Conservation (phyloP, 1,139 yeast species). For the Geotrichum macrosporum region DNA sequence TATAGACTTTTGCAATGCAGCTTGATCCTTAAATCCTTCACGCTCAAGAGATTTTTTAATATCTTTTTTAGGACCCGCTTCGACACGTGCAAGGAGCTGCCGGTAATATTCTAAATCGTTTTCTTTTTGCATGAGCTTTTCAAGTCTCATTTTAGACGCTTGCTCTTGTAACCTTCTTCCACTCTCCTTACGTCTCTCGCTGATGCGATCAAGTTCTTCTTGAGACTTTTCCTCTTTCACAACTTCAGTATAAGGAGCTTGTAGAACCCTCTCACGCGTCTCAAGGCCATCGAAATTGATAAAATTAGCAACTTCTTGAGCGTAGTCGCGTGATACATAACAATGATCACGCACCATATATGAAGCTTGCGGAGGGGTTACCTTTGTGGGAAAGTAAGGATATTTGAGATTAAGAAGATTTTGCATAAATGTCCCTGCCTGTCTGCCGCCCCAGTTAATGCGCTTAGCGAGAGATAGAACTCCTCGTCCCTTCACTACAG, state of each 20-base stretch:
- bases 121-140: conserved; percentile 74
- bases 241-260: conserved; percentile 70
- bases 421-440: conserved; percentile 59
- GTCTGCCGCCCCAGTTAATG: conserved; percentile 89
- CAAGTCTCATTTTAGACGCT: conserved; percentile 78
- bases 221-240: conserved; percentile 69
- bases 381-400: conserved; percentile 81
- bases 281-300: conserved; percentile 64
- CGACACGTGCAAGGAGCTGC: conserved; percentile 52
- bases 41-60: conserved; percentile 50
- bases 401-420: conserved; percentile 71
- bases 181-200: conserved; percentile 77
- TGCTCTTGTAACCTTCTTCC: conserved; percentile 89
- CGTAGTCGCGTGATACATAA: conserved; percentile 67
- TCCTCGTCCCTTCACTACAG: conserved; percentile 67
- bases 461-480: conserved; percentile 66
- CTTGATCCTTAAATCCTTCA: conserved; percentile 75
- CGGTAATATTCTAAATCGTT: conserved; percentile 71
- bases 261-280: conserved; percentile 65
- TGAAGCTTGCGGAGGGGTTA: conserved; percentile 61
- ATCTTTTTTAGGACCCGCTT: conserved; percentile 45
- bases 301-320: conserved; percentile 53
- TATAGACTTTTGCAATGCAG: conserved; percentile 66
- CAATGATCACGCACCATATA: conserved; percentile 70
- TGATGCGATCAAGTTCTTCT: conserved; percentile 72